Conservation (phyloP, 345 rosid genomes). For the Acer negundo region DNA sequence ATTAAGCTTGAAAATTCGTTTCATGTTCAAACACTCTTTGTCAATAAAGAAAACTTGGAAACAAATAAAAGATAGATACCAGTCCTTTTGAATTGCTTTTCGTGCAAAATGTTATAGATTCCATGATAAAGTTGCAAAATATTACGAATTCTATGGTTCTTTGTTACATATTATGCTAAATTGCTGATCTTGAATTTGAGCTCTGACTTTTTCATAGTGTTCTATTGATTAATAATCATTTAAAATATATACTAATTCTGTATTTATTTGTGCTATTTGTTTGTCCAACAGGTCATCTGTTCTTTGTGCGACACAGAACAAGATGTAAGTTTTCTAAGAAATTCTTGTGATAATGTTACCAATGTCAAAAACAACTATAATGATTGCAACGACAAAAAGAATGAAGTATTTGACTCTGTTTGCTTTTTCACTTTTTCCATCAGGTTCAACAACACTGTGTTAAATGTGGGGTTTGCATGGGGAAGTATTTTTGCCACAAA, state of each 20-base stretch:
- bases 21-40: neutral
- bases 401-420: neutral
- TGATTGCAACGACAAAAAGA: neutral
- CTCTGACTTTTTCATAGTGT: neutral
- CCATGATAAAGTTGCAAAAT: neutral
- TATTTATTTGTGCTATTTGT: neutral
- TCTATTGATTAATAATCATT: neutral
- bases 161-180: neutral
- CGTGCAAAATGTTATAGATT: neutral
- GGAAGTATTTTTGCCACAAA: slow-evolving; percentile 62
- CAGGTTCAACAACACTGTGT: slow-evolving; percentile 65
- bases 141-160: neutral
- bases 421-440: slow-evolving; percentile 3
- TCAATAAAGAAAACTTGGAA: neutral
- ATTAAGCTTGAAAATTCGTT: neutral
- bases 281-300: slow-evolving; percentile 59
- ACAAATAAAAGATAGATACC: slow-evolving; percentile 3
- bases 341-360: neutral
- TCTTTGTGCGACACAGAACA: slow-evolving; percentile 71
- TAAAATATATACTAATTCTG: neutral
- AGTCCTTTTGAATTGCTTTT: slow-evolving; percentile 7
- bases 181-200: no score
- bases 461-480: slow-evolving; percentile 72
- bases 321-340: slow-evolving; percentile 49
- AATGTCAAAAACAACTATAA: neutral